A percentile compares a stretch with the other conserved stretches of the same genome.
These are phyloP conservation scores for Metschnikowia orientalis DNA, from an alignment of 805 yeast genomes.

Conservation along the genomic window DNA sequence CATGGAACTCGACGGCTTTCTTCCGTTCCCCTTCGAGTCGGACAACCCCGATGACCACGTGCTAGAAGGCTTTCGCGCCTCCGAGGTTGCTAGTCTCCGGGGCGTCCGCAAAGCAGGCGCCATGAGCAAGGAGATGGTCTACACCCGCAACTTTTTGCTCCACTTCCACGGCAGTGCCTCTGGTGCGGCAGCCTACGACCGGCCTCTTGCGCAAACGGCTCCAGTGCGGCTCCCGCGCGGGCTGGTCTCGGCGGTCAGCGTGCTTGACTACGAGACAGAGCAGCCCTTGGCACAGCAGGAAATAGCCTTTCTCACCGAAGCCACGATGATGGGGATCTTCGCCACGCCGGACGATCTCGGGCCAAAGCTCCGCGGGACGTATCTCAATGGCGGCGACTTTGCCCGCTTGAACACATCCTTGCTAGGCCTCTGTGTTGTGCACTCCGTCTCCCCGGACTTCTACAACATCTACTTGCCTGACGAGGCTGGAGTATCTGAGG, in stretches of 20 bases:
- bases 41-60: conserved; percentile 18
- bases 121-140: conserved; percentile 48
- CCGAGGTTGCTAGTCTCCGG: conserved; percentile 6
- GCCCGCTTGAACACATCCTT: conserved; percentile 21
- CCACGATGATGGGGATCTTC: conserved; percentile 15
- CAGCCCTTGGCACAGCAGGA: conserved; percentile 1
- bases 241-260: conserved; percentile 11
- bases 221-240: conserved; percentile 10
- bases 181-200: too few relatives aligned
- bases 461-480: conserved; percentile 59
- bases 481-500: conserved; percentile 13
- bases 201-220: conserved; percentile 8
- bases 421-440: conserved; percentile 58
- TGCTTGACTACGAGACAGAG: conserved; percentile 9
- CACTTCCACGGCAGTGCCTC: too few relatives aligned
- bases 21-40: conserved; percentile 27
- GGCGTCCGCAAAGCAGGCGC: conserved; percentile 21
- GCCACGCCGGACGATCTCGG: conserved; percentile 1
- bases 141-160: conserved; percentile 47
- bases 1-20: conserved; percentile 17
- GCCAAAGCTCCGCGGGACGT: background rate
- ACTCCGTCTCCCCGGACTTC: conserved; percentile 41
- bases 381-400: conserved; percentile 5
- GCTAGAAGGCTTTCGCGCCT: conserved; percentile 6
- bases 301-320: conserved; percentile 9